phyloP scores from a whole-genome alignment of 1,284 basidiomycete genomes.

The Ceratobasidium sp. region DNA sequence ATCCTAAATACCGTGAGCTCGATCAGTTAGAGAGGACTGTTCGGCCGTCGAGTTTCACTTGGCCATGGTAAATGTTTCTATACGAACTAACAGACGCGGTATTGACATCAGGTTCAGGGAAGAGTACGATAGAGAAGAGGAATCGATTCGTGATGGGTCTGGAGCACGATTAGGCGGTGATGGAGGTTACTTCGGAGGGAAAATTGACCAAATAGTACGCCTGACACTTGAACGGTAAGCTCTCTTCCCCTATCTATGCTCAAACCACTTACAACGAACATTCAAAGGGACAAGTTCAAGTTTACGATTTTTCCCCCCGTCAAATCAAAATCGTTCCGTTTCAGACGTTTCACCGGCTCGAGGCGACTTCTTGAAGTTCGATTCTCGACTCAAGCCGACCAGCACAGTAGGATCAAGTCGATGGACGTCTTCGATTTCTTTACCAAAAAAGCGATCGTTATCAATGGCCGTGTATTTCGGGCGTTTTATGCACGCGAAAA shows the following conservation, averaged over 20 bases:
- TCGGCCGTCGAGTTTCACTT: not conserved
- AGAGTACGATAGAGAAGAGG: conserved; percentile 30
- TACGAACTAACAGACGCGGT: not conserved
- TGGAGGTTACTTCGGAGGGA: conserved; percentile 22
- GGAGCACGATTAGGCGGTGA: conserved; percentile 3
- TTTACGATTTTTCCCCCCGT: conserved; percentile 25
- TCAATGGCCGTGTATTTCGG: conserved; percentile 40
- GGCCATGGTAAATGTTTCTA: conserved; percentile 3
- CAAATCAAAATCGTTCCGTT: conserved; percentile 34
- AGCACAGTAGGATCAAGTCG: not conserved
- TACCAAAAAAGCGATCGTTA: conserved; percentile 26
- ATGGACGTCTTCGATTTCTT: not conserved
- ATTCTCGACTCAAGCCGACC: conserved; percentile 16
- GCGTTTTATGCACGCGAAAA: conserved; percentile 37
- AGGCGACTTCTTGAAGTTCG: conserved; percentile 37
- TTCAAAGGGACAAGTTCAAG: not conserved
- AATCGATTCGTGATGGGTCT: conserved; percentile 15
- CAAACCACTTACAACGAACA: not conserved
- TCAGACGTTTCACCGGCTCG: conserved; percentile 39
- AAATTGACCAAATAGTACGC: conserved; percentile 24
- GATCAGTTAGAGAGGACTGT: not conserved
- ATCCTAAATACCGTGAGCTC: not conserved
- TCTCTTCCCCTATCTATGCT: not conserved
- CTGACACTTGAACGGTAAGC: conserved; percentile 5
- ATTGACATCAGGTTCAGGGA: conserved; percentile 2